Percentiles rank a stretch among this genome's conserved stretches.
phyloP scores from a whole-genome alignment of 495 filamentous ascomycete species.

The Penicillium cataractarum region DNA sequence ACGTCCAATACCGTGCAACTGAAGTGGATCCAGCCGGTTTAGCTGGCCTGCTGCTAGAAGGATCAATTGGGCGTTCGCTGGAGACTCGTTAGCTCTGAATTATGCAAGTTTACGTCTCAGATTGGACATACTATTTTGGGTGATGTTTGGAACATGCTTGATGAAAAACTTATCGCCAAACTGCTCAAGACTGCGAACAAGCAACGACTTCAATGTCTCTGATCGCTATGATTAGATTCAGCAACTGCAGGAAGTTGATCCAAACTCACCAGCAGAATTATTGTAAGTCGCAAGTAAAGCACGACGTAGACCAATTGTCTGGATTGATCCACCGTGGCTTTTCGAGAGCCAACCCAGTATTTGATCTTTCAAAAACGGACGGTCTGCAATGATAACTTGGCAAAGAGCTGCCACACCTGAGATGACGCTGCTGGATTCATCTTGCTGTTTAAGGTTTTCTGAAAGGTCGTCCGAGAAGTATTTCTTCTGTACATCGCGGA shows the following conservation, averaged over 20 bases:
- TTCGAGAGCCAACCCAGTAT: conserved; percentile 70
- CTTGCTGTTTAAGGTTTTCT: conserved; percentile 8
- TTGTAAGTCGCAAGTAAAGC: conserved; percentile 65
- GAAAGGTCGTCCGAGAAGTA: conserved; percentile 42
- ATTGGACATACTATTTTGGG: conserved; percentile 75
- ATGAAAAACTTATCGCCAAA: conserved; percentile 89
- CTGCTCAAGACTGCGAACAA: conserved; percentile 68
- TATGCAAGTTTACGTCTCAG: background rate
- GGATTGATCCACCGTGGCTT: conserved; percentile 58
- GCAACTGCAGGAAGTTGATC: background rate
- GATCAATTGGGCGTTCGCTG: conserved; percentile 78
- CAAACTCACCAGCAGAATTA: conserved; percentile 51
- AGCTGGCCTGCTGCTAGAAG: conserved; percentile 79
- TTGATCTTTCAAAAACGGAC: conserved; percentile 46
- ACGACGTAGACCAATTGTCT: conserved; percentile 66
- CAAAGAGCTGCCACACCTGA: conserved; percentile 49
- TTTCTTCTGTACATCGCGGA: conserved; percentile 62
- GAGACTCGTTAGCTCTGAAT: conserved; percentile 27
- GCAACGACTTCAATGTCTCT: conserved; percentile 57
- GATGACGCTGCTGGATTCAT: conserved; percentile 22
- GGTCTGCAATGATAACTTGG: conserved; percentile 36
- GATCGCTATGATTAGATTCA: conserved; percentile 24
- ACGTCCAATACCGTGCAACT: conserved; percentile 64
- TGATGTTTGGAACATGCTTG: conserved; percentile 75
- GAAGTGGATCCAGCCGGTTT: conserved; percentile 60